Conservation (phyloP, 2,329 filamentous ascomycete species). For the Nemania bipapillata region DNA sequence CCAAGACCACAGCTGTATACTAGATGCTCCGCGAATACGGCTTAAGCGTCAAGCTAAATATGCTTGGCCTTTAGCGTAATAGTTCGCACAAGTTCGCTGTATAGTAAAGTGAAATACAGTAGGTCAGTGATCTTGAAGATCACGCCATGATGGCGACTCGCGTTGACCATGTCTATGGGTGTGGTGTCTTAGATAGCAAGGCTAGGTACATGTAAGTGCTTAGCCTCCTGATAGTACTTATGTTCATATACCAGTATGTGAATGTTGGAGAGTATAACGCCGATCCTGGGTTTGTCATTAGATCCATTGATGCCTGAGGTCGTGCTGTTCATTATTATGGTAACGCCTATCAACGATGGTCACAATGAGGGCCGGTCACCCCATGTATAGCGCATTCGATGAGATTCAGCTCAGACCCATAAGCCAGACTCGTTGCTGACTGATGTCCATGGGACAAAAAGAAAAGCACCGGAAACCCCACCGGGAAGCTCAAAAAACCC, state of each 20-base stretch:
- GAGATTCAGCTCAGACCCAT: conserved; percentile 17
- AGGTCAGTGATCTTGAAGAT: conserved; percentile 4
- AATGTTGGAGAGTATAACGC: neutral
- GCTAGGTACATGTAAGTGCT: conserved; percentile 4
- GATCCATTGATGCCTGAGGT: neutral
- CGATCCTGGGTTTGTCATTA: neutral
- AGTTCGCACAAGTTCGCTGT: neutral
- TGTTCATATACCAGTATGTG: too few species aligned
- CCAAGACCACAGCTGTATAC: conserved; percentile 8
- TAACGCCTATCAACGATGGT: conserved; percentile 12
- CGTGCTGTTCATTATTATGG: neutral
- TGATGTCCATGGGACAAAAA: neutral
- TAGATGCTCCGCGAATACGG: neutral
- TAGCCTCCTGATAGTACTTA: neutral
- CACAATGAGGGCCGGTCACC: neutral
- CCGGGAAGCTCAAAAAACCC: neutral
- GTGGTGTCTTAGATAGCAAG: conserved; percentile 13
- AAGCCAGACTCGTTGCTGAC: neutral
- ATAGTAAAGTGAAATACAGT: too few species aligned
- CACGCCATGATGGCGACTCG: conserved; percentile 14
- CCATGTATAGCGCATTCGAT: neutral
- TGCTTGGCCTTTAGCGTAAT: neutral
- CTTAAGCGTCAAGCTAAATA: conserved; percentile 13
- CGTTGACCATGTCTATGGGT: neutral
- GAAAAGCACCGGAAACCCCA: neutral